Evolutionary conservation across 768 basidiomycete genomes (phyloP).

Genomic region (Lactarius sp.): DNA sequence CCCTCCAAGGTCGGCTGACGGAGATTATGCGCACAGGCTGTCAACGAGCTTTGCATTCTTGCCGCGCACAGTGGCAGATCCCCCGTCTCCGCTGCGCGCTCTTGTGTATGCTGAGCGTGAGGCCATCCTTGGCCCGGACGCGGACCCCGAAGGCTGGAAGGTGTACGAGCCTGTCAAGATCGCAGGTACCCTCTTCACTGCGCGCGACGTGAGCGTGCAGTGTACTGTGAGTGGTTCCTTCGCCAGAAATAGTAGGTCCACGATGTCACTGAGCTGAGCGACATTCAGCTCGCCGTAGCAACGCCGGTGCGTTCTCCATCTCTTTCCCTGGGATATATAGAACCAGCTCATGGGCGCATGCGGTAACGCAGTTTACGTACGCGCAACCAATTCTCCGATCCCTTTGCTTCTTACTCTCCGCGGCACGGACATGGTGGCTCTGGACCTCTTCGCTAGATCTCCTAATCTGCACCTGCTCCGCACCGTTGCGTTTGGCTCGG

Average conservation of each 20-base stretch:
- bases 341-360: background rate
- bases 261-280: background rate
- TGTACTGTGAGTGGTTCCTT: slow-evolving; percentile 32
- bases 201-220: slow-evolving; percentile 31
- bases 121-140: slow-evolving; percentile 36
- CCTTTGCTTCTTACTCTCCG: slow-evolving; percentile 46
- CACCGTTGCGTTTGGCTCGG: slow-evolving; percentile 42
- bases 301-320: slow-evolving; percentile 38
- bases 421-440: slow-evolving; percentile 42
- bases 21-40: slow-evolving; percentile 29
- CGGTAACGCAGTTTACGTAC: slow-evolving; percentile 41
- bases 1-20: background rate
- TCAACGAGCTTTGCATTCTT: slow-evolving; percentile 34
- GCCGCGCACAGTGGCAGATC: slow-evolving; percentile 33
- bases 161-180: slow-evolving; percentile 32
- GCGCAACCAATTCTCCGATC: slow-evolving; percentile 47
- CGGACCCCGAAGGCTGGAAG: slow-evolving; percentile 40
- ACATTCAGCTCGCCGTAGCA: slow-evolving; percentile 43
- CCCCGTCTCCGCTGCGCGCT: slow-evolving; percentile 36
- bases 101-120: slow-evolving; percentile 36
- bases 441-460: slow-evolving; percentile 45
- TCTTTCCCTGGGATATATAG: background rate
- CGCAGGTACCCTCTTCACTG: slow-evolving; percentile 36
- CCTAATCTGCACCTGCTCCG: slow-evolving; percentile 43
- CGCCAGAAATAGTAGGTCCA: too few species aligned